Evolutionary conservation across 805 yeast genomes (phyloP).

Genomic region (Hanseniaspora hatyaiensis): DNA sequence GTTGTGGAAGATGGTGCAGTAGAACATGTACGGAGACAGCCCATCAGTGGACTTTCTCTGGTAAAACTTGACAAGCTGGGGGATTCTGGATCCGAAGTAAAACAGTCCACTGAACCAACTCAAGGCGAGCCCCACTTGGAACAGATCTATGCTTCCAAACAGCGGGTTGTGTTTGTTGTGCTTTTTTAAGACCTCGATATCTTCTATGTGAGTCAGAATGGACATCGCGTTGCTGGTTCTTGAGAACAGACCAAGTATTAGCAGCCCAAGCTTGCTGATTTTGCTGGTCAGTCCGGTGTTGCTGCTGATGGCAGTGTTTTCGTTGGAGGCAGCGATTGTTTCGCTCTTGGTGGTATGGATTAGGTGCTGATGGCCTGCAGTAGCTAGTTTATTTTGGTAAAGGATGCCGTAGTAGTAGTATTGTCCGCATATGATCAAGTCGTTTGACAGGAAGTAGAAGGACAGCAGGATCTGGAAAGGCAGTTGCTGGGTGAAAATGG

Average conservation of each 20-base stretch:
- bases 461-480: slow-evolving; percentile 72
- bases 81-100: slow-evolving; percentile 69
- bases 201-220: slow-evolving; percentile 17
- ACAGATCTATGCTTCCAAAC: background rate
- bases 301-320: slow-evolving; percentile 10
- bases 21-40: slow-evolving; percentile 66
- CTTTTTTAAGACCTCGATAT: too few relatives aligned
- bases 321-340: background rate
- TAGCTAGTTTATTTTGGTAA: slow-evolving; percentile 26
- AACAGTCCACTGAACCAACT: slow-evolving; percentile 70
- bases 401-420: slow-evolving; percentile 50
- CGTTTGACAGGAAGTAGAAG: slow-evolving; percentile 61
- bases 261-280: slow-evolving; percentile 2
- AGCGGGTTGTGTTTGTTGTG: too few relatives aligned
- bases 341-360: slow-evolving; percentile 15
- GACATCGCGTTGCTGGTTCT: slow-evolving; percentile 21
- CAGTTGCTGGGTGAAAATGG: slow-evolving; percentile 62
- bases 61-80: slow-evolving; percentile 72
- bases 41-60: slow-evolving; percentile 76
- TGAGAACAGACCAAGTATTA: slow-evolving; percentile 7
- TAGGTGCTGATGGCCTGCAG: slow-evolving; percentile 29
- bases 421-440: slow-evolving; percentile 55
- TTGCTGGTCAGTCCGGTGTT: background rate
- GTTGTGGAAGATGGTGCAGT: slow-evolving; percentile 70
- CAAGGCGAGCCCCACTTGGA: slow-evolving; percentile 24